Conservation (phyloP, 495 filamentous ascomycete species). For the Penicillium roqueforti region DNA sequence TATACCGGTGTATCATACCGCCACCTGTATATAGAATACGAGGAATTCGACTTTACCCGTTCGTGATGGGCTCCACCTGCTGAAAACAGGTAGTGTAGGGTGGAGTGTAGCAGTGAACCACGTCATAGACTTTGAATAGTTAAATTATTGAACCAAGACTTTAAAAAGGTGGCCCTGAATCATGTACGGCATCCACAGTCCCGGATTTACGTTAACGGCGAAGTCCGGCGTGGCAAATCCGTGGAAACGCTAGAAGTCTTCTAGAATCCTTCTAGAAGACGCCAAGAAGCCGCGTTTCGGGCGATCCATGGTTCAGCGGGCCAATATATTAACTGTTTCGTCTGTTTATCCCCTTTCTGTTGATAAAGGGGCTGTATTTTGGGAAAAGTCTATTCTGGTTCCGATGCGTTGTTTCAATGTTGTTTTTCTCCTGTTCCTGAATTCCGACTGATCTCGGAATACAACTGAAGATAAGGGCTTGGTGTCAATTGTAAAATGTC, state of each 20-base stretch:
- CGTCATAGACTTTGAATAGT: conserved; percentile 22
- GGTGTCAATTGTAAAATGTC: neutral
- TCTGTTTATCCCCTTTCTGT: neutral
- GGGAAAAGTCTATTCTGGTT: neutral
- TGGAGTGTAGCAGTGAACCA: conserved; percentile 5
- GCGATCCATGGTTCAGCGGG: conserved; percentile 4
- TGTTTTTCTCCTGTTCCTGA: neutral
- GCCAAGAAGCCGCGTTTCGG: conserved; percentile 23
- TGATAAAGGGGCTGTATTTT: neutral
- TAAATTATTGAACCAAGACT: neutral
- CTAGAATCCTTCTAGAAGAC: conserved; percentile 36
- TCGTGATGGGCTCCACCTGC: conserved; percentile 3
- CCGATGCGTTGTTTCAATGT: neutral
- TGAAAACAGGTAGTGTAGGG: conserved; percentile 6
- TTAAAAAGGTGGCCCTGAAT: neutral
- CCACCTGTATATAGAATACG: neutral
- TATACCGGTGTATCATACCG: neutral
- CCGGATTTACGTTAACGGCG: conserved; percentile 6
- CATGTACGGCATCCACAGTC: neutral
- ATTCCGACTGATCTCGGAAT: neutral
- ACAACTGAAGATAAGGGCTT: neutral
- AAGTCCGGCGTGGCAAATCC: conserved; percentile 15
- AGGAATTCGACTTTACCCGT: neutral
- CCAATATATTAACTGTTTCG: neutral
- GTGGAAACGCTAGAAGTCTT: conserved; percentile 32